Conservation (phyloP, 1,284 basidiomycete genomes). For the Abortiporus biennis region DNA sequence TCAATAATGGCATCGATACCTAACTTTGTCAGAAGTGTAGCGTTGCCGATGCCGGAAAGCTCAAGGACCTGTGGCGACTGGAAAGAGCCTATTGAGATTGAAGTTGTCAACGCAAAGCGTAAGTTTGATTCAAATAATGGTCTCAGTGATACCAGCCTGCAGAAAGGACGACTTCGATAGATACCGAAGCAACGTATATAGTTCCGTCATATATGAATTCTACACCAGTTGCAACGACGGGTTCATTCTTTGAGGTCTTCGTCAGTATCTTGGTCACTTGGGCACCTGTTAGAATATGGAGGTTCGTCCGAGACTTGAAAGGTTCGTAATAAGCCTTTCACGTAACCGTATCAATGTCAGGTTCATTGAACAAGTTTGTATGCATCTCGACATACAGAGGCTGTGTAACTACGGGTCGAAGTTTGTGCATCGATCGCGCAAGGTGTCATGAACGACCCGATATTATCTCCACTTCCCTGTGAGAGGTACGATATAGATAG, state of each 20-base stretch:
- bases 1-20: conserved; percentile 14
- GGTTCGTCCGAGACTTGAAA: conserved; percentile 15
- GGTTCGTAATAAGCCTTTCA: conserved; percentile 18
- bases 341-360: background rate
- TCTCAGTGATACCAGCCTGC: too few relatives aligned
- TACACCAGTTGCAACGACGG: conserved; percentile 19
- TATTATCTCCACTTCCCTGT: too few relatives aligned
- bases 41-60: conserved; percentile 16
- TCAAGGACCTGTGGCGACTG: conserved; percentile 12
- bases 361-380: too few relatives aligned
- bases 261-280: conserved; percentile 15
- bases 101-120: too few relatives aligned
- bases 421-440: conserved; percentile 2
- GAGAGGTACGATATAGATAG: too few relatives aligned
- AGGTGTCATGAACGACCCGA: background rate
- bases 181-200: conserved; percentile 17
- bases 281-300: conserved; percentile 17
- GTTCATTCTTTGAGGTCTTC: conserved; percentile 3
- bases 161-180: conserved; percentile 20
- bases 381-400: conserved; percentile 1
- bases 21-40: conserved; percentile 5
- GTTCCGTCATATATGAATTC: conserved; percentile 22
- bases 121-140: too few relatives aligned
- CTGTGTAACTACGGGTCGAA: conserved; percentile 5
- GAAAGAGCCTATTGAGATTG: too few relatives aligned